A percentile compares a stretch with the other conserved stretches of the same genome.
phyloP scores from a whole-genome alignment of 2,329 filamentous ascomycete genomes.

The Ampelomyces quisqualis region DNA sequence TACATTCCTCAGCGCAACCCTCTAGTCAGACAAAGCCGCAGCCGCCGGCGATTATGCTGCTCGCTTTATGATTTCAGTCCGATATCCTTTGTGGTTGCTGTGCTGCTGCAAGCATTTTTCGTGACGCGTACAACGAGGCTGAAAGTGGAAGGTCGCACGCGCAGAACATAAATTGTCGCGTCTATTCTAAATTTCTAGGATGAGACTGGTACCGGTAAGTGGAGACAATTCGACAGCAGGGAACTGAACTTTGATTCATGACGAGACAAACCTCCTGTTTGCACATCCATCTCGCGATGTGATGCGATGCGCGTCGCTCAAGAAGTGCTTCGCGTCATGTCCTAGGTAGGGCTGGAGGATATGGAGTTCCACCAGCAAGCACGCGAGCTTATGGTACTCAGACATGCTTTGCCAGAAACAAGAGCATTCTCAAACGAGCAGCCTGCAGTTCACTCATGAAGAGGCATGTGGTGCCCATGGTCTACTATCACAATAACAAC shows the following conservation, averaged over 20 bases:
- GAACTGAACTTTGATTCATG: conserved; percentile 1
- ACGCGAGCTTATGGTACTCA: background rate
- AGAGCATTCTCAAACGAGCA: no score
- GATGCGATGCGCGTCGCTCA: background rate
- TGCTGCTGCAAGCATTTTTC: background rate
- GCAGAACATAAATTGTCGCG: background rate
- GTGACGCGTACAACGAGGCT: conserved; percentile 1
- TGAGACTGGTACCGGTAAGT: background rate
- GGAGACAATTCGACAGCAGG: background rate
- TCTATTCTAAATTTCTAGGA: background rate
- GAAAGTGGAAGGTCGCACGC: background rate
- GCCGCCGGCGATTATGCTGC: background rate
- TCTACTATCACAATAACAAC: no score
- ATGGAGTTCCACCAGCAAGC: conserved; percentile 2
- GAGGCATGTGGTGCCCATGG: no score
- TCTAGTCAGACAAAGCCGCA: background rate
- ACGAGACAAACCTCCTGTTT: background rate
- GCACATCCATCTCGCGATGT: background rate
- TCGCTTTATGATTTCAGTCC: background rate
- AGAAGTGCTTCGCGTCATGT: background rate
- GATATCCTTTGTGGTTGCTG: background rate
- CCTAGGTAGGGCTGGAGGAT: background rate
- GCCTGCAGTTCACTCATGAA: no score
- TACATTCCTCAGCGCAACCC: background rate
- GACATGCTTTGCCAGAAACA: no score